Conservation (phyloP, 139 green algal genomes). For the Astrephomene gubernaculifera region DNA sequence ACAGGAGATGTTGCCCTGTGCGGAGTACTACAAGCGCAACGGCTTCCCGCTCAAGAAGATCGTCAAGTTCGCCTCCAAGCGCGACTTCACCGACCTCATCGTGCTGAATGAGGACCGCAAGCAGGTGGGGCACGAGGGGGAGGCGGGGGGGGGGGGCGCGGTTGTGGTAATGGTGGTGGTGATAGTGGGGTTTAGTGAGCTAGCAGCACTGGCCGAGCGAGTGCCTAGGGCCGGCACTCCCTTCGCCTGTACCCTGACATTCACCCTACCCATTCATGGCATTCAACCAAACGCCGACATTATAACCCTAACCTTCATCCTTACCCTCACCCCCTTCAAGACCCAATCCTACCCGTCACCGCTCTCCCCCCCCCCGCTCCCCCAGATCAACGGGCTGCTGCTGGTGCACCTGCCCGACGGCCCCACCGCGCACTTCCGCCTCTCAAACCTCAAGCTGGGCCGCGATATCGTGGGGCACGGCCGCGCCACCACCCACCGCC, state of each 20-base stretch:
- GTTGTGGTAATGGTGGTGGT: too few species aligned
- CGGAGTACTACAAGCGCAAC: constrained; percentile 90
- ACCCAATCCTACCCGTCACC: neutral
- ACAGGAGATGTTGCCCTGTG: constrained; percentile 78
- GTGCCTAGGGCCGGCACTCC: too few species aligned
- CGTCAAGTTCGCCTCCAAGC: constrained; percentile 81
- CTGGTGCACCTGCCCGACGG: constrained; percentile 92
- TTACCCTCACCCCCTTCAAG: neutral
- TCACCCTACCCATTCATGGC: too few species aligned
- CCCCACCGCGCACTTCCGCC: constrained; percentile 87
- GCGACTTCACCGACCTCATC: constrained; percentile 87
- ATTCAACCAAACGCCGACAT: too few species aligned
- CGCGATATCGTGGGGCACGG: constrained; percentile 92
- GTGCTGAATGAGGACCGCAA: constrained; percentile 96
- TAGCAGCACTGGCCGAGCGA: too few species aligned
- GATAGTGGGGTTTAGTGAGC: too few species aligned
- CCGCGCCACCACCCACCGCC: constrained; percentile 80
- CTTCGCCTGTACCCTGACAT: too few species aligned
- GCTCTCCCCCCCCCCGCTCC: neutral
- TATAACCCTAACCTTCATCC: too few species aligned
- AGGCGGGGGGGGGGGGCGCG: neutral
- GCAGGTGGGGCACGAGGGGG: constrained; percentile 46
- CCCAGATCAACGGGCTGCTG: constrained; percentile 85
- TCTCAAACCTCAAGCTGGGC: constrained; percentile 85
- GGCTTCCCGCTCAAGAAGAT: constrained; percentile 94